Base-by-base conservation (phyloP, 176 grass and related monocot genomes). In the maize (Zea mays) region DNA sequence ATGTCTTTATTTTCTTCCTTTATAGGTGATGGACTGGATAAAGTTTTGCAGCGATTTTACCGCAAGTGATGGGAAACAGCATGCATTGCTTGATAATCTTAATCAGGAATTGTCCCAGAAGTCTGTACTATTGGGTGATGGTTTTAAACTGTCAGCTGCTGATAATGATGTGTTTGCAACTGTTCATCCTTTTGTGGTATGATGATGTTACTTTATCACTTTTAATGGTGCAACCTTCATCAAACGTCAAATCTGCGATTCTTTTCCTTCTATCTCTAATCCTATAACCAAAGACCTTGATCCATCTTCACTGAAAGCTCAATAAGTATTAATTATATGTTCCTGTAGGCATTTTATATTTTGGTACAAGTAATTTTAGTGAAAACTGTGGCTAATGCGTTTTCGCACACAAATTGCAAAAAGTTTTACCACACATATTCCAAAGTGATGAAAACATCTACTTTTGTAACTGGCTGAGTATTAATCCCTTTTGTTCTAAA, bases 31-130 rank as follows among this genome's bases (percentile, higher is more conserved):
- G 78, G 90, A 89, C 74, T 99, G 96, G 96, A 87, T 85, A 68
- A 60, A 67, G 16, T 99, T 99, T 77, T 79, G 83, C 55, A 92
- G 76, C n/a, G 88, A 86, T 45, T 90, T 99, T 90, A 69, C 79
- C 75, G 58, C 58, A 14, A 86, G 75, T 69, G 27, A 66, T 48
- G 92, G 79, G 49, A 62, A 75, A 62, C 81, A 75, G 72, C 70
- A 74, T 65, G 17, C 43, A 17, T 65, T 76, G 51, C 82, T 97
- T 73, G 60, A 52, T 62, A 65, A 46, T 59, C 85, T 99, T 76
- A 92, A 99, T 87, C 81, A 90, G 62, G 83, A 99, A 38, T 60
- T 99, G 83, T 83, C 86, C 63, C 91, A 88, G 65, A 99, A 81
- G 67, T 86, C 90, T 36, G 90, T 99, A 64, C 59, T 95, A 40